phyloP scores from a whole-genome alignment of 148 eudicot species.

The Suaeda aralocaspica region DNA sequence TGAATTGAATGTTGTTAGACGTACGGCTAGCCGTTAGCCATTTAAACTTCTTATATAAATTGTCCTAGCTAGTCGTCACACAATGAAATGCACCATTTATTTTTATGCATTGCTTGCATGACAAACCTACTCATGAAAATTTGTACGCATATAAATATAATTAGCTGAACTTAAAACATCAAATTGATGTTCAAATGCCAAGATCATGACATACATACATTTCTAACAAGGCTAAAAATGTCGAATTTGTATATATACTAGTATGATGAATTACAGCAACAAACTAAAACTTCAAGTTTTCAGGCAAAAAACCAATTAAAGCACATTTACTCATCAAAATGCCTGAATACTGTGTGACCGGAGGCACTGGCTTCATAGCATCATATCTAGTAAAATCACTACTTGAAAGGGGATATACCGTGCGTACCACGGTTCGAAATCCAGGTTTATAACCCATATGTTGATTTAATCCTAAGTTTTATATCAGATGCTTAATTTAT shows the following conservation, averaged over 20 bases:
- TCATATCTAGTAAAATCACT: constrained; percentile 64
- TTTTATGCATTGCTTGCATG: constrained; percentile 19
- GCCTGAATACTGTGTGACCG: constrained; percentile 87
- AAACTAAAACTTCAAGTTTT: no score
- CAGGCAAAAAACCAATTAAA: no score
- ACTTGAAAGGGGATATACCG: constrained; percentile 60
- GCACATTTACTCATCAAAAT: constrained; percentile 29
- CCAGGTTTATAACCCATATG: constrained; percentile 49
- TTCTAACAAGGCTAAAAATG: not conserved
- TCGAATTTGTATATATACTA: constrained; percentile 8
- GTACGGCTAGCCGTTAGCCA: no score
- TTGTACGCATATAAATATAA: not conserved
- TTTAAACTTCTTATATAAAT: no score
- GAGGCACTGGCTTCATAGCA: constrained; percentile 92
- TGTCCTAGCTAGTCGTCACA: no score
- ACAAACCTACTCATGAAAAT: constrained; percentile 26
- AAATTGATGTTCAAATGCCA: constrained; percentile 14
- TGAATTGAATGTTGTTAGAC: no score
- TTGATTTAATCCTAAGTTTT: not conserved
- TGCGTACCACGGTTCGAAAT: constrained; percentile 76
- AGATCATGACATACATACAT: constrained; percentile 24
- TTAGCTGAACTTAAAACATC: not conserved
- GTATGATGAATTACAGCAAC: no score
- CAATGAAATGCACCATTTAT: no score
- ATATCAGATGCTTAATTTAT: not conserved